Evolutionary conservation across 176 grass and related monocot species (phyloP).

Genomic region (Ananas comosus): DNA sequence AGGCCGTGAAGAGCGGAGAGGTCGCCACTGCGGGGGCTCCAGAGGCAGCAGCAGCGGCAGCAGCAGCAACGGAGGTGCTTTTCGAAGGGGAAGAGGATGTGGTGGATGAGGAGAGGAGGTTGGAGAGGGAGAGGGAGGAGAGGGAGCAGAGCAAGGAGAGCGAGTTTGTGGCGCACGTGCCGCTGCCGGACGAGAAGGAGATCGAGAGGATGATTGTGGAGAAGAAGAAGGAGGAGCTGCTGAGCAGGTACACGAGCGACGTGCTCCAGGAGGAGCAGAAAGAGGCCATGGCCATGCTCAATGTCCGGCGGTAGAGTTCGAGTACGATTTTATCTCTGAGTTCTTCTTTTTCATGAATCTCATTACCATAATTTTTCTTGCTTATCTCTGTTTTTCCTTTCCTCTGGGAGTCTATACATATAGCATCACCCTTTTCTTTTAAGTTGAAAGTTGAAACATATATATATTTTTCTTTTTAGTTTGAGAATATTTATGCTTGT

Average conservation of each 20-base stretch:
- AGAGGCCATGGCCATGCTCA: conserved; percentile 97
- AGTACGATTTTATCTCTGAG: not conserved
- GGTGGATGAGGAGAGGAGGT: conserved; percentile 84
- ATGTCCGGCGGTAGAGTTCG: conserved; percentile 47
- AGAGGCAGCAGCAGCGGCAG: too few species aligned
- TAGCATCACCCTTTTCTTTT: too few species aligned
- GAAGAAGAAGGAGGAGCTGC: conserved; percentile 87
- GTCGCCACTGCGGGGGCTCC: conserved; percentile 38
- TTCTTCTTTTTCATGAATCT: too few species aligned
- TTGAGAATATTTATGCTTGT: too few species aligned
- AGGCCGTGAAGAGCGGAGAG: conserved; percentile 67
- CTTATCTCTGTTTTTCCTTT: too few species aligned
- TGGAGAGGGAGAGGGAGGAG: conserved; percentile 53
- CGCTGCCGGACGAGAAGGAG: conserved; percentile 90
- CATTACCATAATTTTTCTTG: too few species aligned
- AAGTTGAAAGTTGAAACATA: too few species aligned
- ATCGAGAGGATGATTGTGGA: conserved; percentile 82
- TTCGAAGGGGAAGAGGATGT: conserved; percentile 93
- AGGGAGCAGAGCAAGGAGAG: conserved; percentile 44
- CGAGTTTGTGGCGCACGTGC: conserved; percentile 89
- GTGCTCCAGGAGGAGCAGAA: conserved; percentile 55
- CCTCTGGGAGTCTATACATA: too few species aligned
- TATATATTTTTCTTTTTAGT: too few species aligned
- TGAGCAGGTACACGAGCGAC: conserved; percentile 83
- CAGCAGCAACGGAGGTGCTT: conserved; percentile 52